phyloP scores from a whole-genome alignment of 2,329 filamentous ascomycete genomes.

The Ascochyta rabiei region DNA sequence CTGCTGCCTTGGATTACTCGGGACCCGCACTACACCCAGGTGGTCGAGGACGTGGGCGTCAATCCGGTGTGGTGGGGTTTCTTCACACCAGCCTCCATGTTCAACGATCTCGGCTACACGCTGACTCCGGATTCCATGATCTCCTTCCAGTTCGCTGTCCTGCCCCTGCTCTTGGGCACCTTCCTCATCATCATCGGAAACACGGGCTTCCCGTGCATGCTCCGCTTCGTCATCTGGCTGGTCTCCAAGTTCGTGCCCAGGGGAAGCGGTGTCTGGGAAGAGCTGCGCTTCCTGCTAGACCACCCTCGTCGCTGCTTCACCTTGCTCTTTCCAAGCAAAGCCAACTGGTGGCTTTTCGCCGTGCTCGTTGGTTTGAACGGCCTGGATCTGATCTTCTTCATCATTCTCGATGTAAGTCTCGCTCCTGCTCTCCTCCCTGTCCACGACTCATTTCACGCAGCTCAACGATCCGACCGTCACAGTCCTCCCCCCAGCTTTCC shows the following conservation, averaged over 20 bases:
- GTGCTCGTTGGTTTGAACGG: slow-evolving; percentile 82
- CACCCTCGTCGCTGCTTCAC: slow-evolving; percentile 97
- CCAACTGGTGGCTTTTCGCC: slow-evolving; percentile 95
- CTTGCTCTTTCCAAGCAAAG: slow-evolving; percentile 83
- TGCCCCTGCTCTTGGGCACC: slow-evolving; percentile 75
- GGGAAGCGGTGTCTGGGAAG: slow-evolving; percentile 80
- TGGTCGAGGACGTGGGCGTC: slow-evolving; percentile 68
- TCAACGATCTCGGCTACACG: slow-evolving; percentile 94
- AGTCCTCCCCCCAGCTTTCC: slow-evolving; percentile 70
- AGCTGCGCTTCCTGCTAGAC: slow-evolving; percentile 87
- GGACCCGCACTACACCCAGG: slow-evolving; percentile 60
- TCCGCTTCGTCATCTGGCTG: slow-evolving; percentile 91
- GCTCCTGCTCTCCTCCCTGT: background rate
- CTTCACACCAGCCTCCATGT: slow-evolving; percentile 84
- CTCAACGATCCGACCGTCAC: slow-evolving; percentile 74
- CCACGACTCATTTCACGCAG: slow-evolving; percentile 49
- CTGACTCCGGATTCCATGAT: slow-evolving; percentile 93
- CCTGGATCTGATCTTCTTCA: slow-evolving; percentile 87
- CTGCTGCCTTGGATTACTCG: slow-evolving; percentile 81
- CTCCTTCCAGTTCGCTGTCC: slow-evolving; percentile 79
- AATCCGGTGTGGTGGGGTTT: slow-evolving; percentile 87
- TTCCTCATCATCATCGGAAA: slow-evolving; percentile 95
- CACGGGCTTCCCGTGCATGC: slow-evolving; percentile 92
- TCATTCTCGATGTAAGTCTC: slow-evolving; percentile 80
- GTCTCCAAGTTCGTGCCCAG: slow-evolving; percentile 69